Base-by-base conservation (phyloP, 352 stramenopile species). In the Aphanomyces stellatus region DNA sequence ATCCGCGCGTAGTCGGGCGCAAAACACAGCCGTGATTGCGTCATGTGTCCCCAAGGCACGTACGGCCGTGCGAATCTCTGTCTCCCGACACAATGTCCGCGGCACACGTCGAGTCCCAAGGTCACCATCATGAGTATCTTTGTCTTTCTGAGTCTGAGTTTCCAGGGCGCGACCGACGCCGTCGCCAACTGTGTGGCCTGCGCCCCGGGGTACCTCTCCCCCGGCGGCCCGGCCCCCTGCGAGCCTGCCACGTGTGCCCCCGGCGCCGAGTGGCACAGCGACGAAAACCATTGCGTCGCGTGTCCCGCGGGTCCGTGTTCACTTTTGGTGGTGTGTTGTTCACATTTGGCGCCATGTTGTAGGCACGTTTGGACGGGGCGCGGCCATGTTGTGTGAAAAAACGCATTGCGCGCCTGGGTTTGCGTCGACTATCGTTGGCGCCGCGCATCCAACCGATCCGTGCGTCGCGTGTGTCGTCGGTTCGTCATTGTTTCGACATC, bases 401-500 rank as follows among this genome's bases (percentile, higher is more conserved):
- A 74, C 77, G 2, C 27, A 73, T 40, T 84, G 76, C 30, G 40
- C 69, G 0, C 62, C 40, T 3, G 76, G 76, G 7, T 80, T 53
- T 53, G 57, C 73, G 11, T 72, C 74, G 27, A 62, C 65, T 27
- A 22, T 24, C 5, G 67, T 57, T 0, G 74, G 72, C 3, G 73
- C 73, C 5, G 62, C 66, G 2, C 72, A 74, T 25, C 62, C 33
- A 10, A 76, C 63, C 0, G 46, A 37, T 25, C 69, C 73, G 46
- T 80, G 73, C 51, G 37, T 64, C 28, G 17, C 65, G 33, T 79
- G 74, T 35, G 64, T 65, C 1, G 51, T 30, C 3, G 72, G 74
- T 25, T 66, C 70, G 30, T 83, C 75, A 68, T 77, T 72, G 41
- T 66, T 75, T 7, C 73, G 73, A 1, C 61, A 73, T 56, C 28